phyloP scores from a whole-genome alignment of 129 eudicot genomes.

The Flaveria ramosissima region DNA sequence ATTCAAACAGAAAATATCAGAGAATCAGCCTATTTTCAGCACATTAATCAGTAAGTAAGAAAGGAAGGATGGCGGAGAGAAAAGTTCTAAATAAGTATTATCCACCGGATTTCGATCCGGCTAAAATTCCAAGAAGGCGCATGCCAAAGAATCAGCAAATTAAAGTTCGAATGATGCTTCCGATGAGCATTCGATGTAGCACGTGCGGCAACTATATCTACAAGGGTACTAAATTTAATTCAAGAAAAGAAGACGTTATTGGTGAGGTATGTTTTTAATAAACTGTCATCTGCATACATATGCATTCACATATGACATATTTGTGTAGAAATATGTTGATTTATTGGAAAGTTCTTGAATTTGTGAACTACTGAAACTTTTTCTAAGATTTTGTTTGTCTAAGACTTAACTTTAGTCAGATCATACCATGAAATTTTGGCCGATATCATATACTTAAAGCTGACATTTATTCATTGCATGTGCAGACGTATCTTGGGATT shows the following conservation, averaged over 20 bases:
- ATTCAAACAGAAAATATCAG: conserved; percentile 6
- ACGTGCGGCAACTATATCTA: conserved; percentile 76
- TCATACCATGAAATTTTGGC: neutral
- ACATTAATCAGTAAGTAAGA: conserved; percentile 13
- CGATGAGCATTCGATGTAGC: conserved; percentile 75
- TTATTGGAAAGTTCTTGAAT: neutral
- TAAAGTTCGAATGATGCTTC: conserved; percentile 83
- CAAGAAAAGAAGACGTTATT: conserved; percentile 69
- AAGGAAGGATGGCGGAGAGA: conserved; percentile 66
- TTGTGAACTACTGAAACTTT: neutral
- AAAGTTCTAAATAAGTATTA: conserved; percentile 81
- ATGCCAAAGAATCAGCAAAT: conserved; percentile 78
- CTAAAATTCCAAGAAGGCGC: conserved; percentile 66
- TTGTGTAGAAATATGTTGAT: neutral
- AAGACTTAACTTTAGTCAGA: neutral
- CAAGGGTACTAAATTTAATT: conserved; percentile 74
- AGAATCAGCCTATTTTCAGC: neutral
- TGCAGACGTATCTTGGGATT: conserved; percentile 76
- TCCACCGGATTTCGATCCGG: conserved; percentile 89
- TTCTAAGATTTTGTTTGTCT: neutral
- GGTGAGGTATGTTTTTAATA: conserved; percentile 51
- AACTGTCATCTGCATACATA: neutral
- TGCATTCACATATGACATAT: neutral
- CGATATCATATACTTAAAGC: neutral
- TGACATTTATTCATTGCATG: conserved; percentile 12